phyloP scores from a whole-genome alignment of 768 basidiomycete genomes.

The Candolleomyces eurysporus region DNA sequence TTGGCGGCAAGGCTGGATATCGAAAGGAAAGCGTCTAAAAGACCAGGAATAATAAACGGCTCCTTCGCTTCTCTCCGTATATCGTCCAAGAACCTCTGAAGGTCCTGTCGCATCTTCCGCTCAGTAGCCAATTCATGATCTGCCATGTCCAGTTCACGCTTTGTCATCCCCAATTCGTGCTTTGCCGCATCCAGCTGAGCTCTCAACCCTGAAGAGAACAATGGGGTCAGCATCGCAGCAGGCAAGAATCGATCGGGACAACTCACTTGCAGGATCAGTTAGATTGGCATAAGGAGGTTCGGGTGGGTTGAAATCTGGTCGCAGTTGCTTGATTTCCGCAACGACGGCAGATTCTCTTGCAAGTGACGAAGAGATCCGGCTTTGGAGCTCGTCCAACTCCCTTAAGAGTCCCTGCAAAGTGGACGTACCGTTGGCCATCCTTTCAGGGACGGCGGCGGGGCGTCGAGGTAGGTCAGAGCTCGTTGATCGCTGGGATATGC shows the following conservation, averaged over 20 bases:
- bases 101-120: slow-evolving; percentile 33
- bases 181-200: background rate
- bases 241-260: background rate
- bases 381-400: slow-evolving; percentile 1
- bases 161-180: background rate
- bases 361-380: background rate
- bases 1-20: slow-evolving; percentile 30
- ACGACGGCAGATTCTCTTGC: background rate
- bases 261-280: background rate
- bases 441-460: no score
- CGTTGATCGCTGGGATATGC: no score
- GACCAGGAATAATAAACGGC: slow-evolving; percentile 57
- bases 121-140: slow-evolving; percentile 20
- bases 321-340: background rate
- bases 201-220: background rate
- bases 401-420: background rate
- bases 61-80: slow-evolving; percentile 46
- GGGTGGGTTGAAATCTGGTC: background rate
- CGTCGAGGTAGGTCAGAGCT: no score
- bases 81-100: slow-evolving; percentile 44
- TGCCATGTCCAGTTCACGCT: no score
- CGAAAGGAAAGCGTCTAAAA: slow-evolving; percentile 51
- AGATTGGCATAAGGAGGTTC: background rate
- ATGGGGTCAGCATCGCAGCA: background rate
- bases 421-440: no score